Base-by-base conservation (phyloP, 2,329 filamentous ascomycete species). In the Paecilomyces niveus region DNA sequence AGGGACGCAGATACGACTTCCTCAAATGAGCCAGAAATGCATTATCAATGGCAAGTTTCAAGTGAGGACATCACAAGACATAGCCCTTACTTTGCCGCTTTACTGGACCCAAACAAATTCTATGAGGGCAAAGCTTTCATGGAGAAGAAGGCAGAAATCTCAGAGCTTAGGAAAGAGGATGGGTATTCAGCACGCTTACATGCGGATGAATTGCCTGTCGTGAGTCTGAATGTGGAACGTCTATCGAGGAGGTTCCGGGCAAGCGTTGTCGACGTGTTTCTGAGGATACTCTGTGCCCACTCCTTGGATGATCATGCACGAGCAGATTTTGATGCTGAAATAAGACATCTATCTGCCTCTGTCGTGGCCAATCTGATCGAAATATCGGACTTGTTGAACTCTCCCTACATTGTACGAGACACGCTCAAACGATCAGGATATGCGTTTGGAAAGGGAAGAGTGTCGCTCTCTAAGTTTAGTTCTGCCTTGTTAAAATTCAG, bases 81-180 rank as follows among this genome's bases (percentile, higher is more conserved):
- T 6, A 77, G 74, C 54, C 67, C 68, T 4, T 78, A 78, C 51
- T 78, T 78, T 55, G 60, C 67, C 21, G 72, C 68, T 21, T 63
- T 78, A 11, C 63, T 78, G 15, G 74, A 78, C 35, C 71, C 74
- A 1, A 63, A 69, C 13, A 78, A 78, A 57, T 78, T 78, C 57
- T 67, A 67, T 1, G 76, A 78, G 59, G 75, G 76, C 5, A 68
- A 67, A 54, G 54, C 64, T 3, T 65, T 78, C 59, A 63, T 66
- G 56, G 63, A 68, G 65, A 70, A 61, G 53, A 65, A 60, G 18
- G 45, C 51, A 33, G 51, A 54, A 18, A 58, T 67, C 53, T 62
- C 67, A 33, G 58, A 58, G 18, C 56, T 53, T 7, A 50, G 54
- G 55, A 29, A n/a, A 50, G 54, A 51, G 49, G 13, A 52, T 59